A percentile compares a stretch with the other conserved stretches of the same genome.
Conservation (phyloP, 2,329 filamentous ascomycete species). For the Alternaria sp. region DNA sequence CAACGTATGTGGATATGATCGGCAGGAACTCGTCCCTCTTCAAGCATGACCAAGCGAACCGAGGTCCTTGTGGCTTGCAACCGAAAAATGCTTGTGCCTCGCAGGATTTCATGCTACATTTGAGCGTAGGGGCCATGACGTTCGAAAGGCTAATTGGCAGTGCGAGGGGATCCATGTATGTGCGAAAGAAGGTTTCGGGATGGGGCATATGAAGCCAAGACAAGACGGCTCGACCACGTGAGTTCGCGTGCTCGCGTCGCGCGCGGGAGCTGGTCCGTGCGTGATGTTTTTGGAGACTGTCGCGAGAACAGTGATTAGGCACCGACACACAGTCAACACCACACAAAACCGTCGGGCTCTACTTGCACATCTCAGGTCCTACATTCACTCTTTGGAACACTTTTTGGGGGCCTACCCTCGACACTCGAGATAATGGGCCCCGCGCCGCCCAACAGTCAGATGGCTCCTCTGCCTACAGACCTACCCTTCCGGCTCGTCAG, state of each 20-base stretch:
- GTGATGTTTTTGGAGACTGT: conserved; percentile 10
- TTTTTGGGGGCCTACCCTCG: not conserved
- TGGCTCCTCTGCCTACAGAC: conserved; percentile 82
- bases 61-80: conserved; percentile 11
- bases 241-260: conserved; percentile 16
- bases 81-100: conserved; percentile 5
- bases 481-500: conserved; percentile 95
- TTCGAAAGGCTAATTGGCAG: conserved; percentile 1
- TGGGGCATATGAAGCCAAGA: not conserved
- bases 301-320: conserved; percentile 6
- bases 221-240: conserved; percentile 11
- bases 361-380: not conserved
- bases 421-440: conserved; percentile 27
- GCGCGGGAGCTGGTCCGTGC: conserved; percentile 14
- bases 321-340: conserved; percentile 7
- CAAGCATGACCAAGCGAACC: not conserved
- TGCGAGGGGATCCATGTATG: not conserved
- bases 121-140: not conserved
- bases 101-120: not conserved
- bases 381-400: not conserved
- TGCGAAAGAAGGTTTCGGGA: conserved; percentile 1
- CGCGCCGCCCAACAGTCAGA: conserved; percentile 69
- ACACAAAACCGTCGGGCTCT: not conserved
- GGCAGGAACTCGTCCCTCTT: conserved; percentile 10
- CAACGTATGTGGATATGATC: conserved; percentile 8